Evolutionary conservation across 2,329 filamentous ascomycete genomes (phyloP).

Genomic region (Diaporthe humulicola): DNA sequence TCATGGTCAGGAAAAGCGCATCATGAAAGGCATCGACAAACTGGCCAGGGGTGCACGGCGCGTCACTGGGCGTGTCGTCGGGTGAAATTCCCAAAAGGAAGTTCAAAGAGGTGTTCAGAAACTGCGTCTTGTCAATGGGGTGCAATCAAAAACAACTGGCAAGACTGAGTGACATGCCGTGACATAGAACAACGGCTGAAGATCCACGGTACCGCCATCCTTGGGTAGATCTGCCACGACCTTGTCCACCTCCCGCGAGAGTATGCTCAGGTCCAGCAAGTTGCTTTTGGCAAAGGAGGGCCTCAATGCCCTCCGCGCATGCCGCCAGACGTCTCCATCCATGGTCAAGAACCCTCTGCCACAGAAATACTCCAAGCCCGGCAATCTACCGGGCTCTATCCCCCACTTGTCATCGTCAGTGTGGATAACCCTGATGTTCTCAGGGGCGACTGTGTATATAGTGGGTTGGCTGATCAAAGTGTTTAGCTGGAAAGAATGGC

Average conservation of each 20-base stretch:
- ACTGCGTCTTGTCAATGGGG: not conserved
- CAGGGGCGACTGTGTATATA: not conserved
- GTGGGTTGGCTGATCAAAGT: not conserved
- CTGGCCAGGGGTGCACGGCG: not conserved
- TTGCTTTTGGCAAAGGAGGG: not conserved
- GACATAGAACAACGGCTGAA: not conserved
- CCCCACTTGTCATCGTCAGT: not conserved
- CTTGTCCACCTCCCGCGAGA: not conserved
- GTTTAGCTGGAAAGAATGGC: not conserved
- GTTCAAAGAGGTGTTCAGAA: not conserved
- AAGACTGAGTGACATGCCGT: not conserved
- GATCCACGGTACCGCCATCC: not conserved
- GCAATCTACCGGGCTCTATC: not conserved
- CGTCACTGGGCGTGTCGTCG: not conserved
- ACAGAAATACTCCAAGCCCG: not conserved
- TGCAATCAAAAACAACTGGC: not conserved
- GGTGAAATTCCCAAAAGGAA: not conserved
- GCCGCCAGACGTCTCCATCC: slow-evolving; percentile 3
- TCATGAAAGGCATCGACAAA: slow-evolving; percentile 3
- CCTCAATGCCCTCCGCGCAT: not conserved
- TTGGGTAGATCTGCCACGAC: not conserved
- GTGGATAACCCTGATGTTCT: not conserved
- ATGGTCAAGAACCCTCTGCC: not conserved
- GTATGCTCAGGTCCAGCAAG: not conserved
- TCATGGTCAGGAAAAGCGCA: not conserved